A percentile compares a stretch with the other conserved stretches of the same genome.
Conservation (phyloP, 2,329 filamentous ascomycete species). For the Alternaria alternata region DNA sequence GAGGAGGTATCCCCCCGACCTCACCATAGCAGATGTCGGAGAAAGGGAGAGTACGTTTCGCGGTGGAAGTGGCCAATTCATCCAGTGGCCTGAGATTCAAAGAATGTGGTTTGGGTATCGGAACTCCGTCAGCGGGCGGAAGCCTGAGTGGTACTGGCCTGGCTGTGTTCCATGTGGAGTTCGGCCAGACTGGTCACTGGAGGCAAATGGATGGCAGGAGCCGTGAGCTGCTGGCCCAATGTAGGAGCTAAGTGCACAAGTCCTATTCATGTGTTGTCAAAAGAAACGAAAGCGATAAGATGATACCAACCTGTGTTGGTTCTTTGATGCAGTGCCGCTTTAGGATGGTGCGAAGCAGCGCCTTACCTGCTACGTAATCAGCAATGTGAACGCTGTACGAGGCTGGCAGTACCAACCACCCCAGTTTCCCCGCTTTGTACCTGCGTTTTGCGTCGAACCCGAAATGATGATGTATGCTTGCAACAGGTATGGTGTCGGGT, state of each 20-base stretch:
- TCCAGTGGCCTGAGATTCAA: conserved; percentile 37
- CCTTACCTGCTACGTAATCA: not conserved
- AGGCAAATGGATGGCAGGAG: conserved; percentile 35
- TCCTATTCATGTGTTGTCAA: not conserved
- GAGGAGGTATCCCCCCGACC: conserved; percentile 34
- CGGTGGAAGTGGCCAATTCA: conserved; percentile 28
- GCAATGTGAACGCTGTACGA: not conserved
- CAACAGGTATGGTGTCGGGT: conserved; percentile 3
- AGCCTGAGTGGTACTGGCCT: conserved; percentile 34
- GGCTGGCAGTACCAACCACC: conserved; percentile 1
- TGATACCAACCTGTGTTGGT: not conserved
- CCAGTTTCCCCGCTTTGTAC: conserved; percentile 8
- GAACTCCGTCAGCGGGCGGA: conserved; percentile 33
- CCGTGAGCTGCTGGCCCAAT: conserved; percentile 19
- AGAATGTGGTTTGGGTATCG: conserved; percentile 37
- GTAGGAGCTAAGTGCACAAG: too few relatives aligned
- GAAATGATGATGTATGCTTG: conserved; percentile 2
- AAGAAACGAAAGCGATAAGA: not conserved
- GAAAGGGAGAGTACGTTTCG: conserved; percentile 32
- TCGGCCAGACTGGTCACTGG: conserved; percentile 28
- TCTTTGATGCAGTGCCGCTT: not conserved
- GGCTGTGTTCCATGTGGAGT: conserved; percentile 34
- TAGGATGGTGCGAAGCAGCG: not conserved
- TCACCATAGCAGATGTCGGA: conserved; percentile 29
- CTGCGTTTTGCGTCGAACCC: conserved; percentile 5